Conservation (phyloP, 208 protist genomes). For the Tritrichomonas musculus region DNA sequence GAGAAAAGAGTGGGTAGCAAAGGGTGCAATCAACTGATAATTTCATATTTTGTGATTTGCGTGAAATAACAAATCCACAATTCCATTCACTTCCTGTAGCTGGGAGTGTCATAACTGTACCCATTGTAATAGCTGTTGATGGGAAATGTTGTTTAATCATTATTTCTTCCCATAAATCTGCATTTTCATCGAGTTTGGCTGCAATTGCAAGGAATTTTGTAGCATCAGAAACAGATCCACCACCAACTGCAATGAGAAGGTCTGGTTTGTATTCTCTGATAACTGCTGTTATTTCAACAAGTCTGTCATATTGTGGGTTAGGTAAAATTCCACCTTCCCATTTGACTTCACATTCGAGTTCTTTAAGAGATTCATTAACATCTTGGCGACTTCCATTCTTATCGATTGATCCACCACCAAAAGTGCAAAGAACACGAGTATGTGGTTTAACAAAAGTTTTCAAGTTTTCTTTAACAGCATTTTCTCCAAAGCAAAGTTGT, state of each 20-base stretch:
- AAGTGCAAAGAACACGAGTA: not conserved
- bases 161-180: not conserved
- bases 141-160: not conserved
- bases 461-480: not conserved
- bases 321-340: conserved; percentile 20
- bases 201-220: not conserved
- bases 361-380: not conserved
- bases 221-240: not conserved
- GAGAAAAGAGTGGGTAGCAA: not conserved
- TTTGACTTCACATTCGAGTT: not conserved
- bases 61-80: not conserved
- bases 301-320: not conserved
- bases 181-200: not conserved
- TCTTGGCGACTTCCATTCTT: not conserved
- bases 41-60: not conserved
- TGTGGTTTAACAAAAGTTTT: not conserved
- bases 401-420: conserved; percentile 7
- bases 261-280: not conserved
- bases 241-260: not conserved
- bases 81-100: conserved; percentile 12
- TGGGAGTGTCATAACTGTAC: not conserved
- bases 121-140: not conserved
- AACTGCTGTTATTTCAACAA: not conserved
- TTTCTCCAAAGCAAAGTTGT: not conserved
- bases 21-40: not conserved